Evolutionary conservation across 1,139 yeast genomes (phyloP), one percentile per base, ranked within the genome.

Genomic region (Geotrichum phurueaensis): DNA sequence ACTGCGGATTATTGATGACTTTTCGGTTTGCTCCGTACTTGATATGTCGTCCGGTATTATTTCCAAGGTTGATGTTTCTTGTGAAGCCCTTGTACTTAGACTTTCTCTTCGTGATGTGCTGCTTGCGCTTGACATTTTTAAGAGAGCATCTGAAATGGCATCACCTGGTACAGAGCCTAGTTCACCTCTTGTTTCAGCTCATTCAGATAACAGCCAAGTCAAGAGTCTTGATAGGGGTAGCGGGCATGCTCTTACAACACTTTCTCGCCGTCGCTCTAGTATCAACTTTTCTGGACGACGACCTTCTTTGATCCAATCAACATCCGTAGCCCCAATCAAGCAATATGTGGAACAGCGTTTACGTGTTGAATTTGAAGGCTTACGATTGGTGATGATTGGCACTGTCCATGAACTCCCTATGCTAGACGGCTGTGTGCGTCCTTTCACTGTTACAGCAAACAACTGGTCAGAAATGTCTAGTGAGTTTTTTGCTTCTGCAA

Each of bases 331-430:
- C 6, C 25, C 23, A 29, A 15, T 36, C 23, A 45, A 12, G 27
- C 15, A 15, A 9, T 47, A 47, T 20, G 31, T 47, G 47, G 51
- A 47, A 20, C 57, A 54, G 23, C 43, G 83, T 57, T 72, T 92
- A 60, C 79, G 75, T 53, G 87, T 87, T 0, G 84, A 84, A 57
- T 75, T 91, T 65, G 94, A 89, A 18, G 99, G 98, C 0, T 71
- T 90, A 63, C 80, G 99, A 64, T 76, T 94, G 63, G 96, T 94
- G 2, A 76, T 94, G 58, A 89, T 94, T 67, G 98, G 98, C 68
- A 96, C 89, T 73, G 86, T 90, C 55, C 96, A 94, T 70, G 99
- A 94, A 72, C 79, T 95, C 63, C 99, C 99, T 0, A 87, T 94
- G 45, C 70, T 91, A 20, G 99, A 94, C 74, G 77, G 90, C 80